Base-by-base conservation (phyloP, 1,139 yeast species). In the Scheffersomyces illinoinensis region DNA sequence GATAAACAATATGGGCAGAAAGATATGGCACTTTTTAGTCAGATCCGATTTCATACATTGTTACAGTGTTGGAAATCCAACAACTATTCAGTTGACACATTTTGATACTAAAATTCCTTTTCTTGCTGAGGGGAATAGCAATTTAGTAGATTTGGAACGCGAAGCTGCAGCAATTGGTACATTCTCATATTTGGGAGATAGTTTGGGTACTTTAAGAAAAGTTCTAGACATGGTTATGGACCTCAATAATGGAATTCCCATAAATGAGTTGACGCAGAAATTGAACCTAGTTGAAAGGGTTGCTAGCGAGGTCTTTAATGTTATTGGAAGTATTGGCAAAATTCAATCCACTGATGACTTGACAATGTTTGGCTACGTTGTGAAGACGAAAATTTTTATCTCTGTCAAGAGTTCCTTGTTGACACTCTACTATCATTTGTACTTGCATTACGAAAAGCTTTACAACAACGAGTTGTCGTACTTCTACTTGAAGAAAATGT, bases 11-110 rank as follows among this genome's bases (percentile, higher is more conserved):
- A 67, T 79, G 21, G 78, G 80, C 68, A 75, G 90, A 64, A 85
- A 84, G 61, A 76, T 85, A 2, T 86, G 89, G 89, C 77, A 78
- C 64, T 76, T 77, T 56, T 69, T 86, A 55, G 72, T 77, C 26
- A 62, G 69, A 39, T 62, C 62, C 19, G 73, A 70, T 53, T 52
- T 66, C 4, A 60, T 66, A 12, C 66, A 56, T 50, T 61, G 82
- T 54, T 68, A 73, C 56, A 73, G 72, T 47, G 71, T 74, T 56
- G 88, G 88, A 0, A 77, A 75, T 56, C 81, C 85, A 20, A 62
- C 64, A 0, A 50, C 62, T 2, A 62, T 60, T 19, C 60, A 62
- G 19, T 53, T 56, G 33, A 51, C 23, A 8, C 62, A 61, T 47
- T 64, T 57, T 47, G 68, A 67, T 48, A 61, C 62, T 10, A 59